Evolutionary conservation across 2,329 filamentous ascomycete species (phyloP), one percentile per base, ranked within the genome.

Genomic region (Colletotrichum neosansevieriae): DNA sequence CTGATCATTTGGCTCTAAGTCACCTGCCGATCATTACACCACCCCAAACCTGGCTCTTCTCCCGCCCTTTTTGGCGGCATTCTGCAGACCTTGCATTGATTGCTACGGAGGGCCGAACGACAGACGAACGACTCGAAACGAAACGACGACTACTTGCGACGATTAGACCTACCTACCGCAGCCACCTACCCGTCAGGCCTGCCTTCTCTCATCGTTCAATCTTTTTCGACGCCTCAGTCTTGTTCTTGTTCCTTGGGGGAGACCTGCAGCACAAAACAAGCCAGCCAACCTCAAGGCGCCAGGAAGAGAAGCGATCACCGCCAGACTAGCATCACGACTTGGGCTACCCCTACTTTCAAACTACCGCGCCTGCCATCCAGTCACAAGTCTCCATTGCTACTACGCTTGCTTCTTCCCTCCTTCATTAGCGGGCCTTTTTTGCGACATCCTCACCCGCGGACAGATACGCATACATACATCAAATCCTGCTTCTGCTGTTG

Each of bases 71-170:
- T 59, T 59, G 57, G 57, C 57, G 57, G 29, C 21, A 36, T 38
- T 59, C 57, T 50, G 44, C 45, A 58, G 57, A 42, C n/a, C 57
- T 58, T 34, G 17, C 49, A 29, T 50, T 21, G n/a, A 38, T 29
- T 38, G 29, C 10, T 17, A 38, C 12, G 36, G 21, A 57, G 50
- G 58, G 58, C 58, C 63, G 63, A 57, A 63, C 42, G 34, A 63
- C 63, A 57, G 58, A 63, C 63, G 63, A 40, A 63, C 63, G 44
- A 24, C 24, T 63, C 59, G 51, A 38, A 40, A 42, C 58, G 59
- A 57, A 36, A 58, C 54, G 54, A 58, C 38, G 54, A 21, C 51
- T 12, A 54, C 51, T 34, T 19, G 34, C 51, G 34, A 54, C 34
- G 34, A 40, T 45, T 15, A 21, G 13, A 42, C 29, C 34, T 36